Conservation (phyloP, 2,329 filamentous ascomycete species). For the Beauveria medogensis region DNA sequence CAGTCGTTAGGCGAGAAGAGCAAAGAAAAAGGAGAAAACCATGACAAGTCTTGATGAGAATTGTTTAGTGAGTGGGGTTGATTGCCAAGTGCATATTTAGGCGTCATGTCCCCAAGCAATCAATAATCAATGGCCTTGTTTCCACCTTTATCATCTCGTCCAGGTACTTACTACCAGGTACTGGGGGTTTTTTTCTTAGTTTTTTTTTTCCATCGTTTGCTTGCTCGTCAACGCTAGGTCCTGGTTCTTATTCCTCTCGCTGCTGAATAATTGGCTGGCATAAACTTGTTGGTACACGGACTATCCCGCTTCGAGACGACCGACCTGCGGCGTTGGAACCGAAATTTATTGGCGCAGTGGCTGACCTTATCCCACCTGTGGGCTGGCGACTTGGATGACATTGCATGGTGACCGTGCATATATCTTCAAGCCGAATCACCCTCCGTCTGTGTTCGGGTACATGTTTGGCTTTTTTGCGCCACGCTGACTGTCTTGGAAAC, state of each 20-base stretch:
- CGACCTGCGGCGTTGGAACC: no score
- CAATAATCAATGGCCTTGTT: not conserved
- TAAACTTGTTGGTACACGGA: no score
- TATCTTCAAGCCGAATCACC: not conserved
- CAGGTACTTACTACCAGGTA: no score
- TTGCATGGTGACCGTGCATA: slow-evolving; percentile 3
- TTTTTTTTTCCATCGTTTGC: not conserved
- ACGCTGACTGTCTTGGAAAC: not conserved
- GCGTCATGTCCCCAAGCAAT: not conserved
- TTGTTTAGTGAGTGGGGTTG: not conserved
- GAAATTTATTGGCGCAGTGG: no score
- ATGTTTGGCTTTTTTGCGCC: not conserved
- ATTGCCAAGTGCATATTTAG: not conserved
- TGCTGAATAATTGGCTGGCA: not conserved
- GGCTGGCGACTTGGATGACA: not conserved
- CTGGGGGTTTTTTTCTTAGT: not conserved
- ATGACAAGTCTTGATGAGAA: not conserved
- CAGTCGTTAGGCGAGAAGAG: not conserved
- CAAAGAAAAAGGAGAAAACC: not conserved
- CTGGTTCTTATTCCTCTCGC: not conserved
- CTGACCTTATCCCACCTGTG: not conserved
- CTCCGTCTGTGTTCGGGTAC: not conserved
- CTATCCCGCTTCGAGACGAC: no score
- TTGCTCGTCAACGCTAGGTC: not conserved
- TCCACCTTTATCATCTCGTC: not conserved